These are phyloP conservation scores for Fusarium incarnatum DNA, from an alignment of 2,329 filamentous ascomycete species.

Conservation along the genomic window DNA sequence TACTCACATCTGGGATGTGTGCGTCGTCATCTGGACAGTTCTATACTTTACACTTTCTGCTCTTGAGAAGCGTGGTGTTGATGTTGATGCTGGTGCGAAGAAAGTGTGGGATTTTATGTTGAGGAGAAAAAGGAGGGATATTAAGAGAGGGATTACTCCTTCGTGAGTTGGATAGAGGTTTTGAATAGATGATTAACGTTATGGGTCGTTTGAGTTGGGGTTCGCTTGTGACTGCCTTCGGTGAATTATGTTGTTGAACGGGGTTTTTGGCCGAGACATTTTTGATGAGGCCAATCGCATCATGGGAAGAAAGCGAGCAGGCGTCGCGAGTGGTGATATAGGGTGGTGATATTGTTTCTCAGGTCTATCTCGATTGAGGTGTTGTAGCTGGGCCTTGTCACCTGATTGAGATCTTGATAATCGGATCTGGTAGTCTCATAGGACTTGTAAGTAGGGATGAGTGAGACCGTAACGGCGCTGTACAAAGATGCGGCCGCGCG, in stretches of 20 bases:
- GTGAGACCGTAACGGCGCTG: background rate
- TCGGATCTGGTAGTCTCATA: no score
- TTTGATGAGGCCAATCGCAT: slow-evolving; percentile 23
- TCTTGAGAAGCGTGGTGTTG: slow-evolving; percentile 50
- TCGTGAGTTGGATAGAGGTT: slow-evolving; percentile 14
- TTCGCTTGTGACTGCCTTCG: slow-evolving; percentile 16
- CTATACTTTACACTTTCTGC: slow-evolving; percentile 43
- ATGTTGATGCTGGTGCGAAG: slow-evolving; percentile 49
- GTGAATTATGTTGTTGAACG: slow-evolving; percentile 16
- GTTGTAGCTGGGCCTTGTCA: background rate
- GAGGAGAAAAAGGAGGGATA: slow-evolving; percentile 1
- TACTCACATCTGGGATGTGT: slow-evolving; percentile 79
- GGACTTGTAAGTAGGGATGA: no score
- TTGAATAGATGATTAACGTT: slow-evolving; percentile 19
- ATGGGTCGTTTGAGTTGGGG: no score
- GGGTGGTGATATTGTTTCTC: no score
- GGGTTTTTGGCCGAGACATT: slow-evolving; percentile 26
- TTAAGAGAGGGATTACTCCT: slow-evolving; percentile 22
- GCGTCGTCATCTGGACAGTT: slow-evolving; percentile 52
- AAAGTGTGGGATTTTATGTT: slow-evolving; percentile 12
- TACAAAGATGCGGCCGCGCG: slow-evolving; percentile 26
- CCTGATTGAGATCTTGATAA: background rate
- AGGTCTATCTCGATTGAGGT: no score
- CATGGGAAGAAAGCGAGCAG: background rate
- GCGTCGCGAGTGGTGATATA: no score